These are phyloP conservation scores for Pilobolus umbonatus DNA, from an alignment of 192 early-diverging fungal genomes.

Conservation along the genomic window DNA sequence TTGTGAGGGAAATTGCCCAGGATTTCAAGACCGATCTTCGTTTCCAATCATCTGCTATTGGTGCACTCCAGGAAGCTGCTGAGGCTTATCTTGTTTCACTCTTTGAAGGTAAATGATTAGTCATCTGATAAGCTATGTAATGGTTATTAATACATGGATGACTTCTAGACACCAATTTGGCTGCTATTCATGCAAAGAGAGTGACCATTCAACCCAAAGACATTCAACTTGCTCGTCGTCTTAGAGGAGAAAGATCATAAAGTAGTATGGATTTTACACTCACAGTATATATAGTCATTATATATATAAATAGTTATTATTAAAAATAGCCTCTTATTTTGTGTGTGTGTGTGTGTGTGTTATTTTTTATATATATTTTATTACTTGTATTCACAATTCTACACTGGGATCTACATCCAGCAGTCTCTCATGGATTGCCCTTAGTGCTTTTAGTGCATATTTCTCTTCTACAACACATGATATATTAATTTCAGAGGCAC, in stretches of 20 bases:
- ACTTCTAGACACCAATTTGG: conserved; percentile 97
- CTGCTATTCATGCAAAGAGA: conserved; percentile 96
- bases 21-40: conserved; percentile 99
- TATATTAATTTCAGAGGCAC: conserved; percentile 91
- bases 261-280: not conserved
- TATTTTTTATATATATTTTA: not conserved
- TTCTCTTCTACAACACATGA: conserved; percentile 77
- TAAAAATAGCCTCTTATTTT: too few species aligned
- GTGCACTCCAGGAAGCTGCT: conserved; percentile 97
- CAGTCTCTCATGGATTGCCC: conserved; percentile 74
- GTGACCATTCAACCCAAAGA: conserved; percentile 99
- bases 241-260: conserved; percentile 88
- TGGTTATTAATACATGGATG: not conserved
- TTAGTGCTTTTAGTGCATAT: conserved; percentile 58
- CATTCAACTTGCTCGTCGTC: conserved; percentile 96
- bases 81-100: conserved; percentile 92
- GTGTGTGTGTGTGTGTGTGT: not conserved
- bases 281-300: not conserved
- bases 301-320: not conserved
- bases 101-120: conserved; percentile 21
- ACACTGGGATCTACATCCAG: conserved; percentile 22
- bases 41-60: conserved; percentile 99
- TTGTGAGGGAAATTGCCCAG: conserved; percentile 99
- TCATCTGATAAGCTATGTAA: not conserved
- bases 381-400: not conserved